Conservation (phyloP, 2,329 filamentous ascomycete species). For the Chaetomium olivaceum region DNA sequence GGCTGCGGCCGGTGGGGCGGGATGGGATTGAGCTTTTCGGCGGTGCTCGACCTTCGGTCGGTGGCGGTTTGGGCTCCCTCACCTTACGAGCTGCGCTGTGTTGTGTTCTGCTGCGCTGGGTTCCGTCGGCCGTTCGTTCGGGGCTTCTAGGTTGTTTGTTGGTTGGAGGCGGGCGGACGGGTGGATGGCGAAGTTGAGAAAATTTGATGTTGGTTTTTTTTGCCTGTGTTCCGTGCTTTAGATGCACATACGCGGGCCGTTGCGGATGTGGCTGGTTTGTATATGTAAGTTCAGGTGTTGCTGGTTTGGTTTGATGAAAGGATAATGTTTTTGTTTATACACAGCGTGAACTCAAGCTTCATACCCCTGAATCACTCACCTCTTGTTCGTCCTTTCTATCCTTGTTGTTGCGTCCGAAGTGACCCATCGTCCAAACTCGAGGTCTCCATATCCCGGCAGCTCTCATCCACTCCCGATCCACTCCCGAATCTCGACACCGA, state of each 20-base stretch:
- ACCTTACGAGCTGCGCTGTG: neutral
- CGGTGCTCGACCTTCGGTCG: neutral
- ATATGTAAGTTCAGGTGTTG: neutral
- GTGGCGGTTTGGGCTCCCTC: neutral
- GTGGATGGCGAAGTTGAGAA: neutral
- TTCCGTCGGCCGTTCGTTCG: neutral
- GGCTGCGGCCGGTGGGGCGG: slow-evolving; percentile 10
- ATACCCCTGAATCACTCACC: slow-evolving; percentile 1
- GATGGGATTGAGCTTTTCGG: neutral
- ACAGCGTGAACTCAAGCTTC: neutral
- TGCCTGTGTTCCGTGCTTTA: neutral
- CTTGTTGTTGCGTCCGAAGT: neutral
- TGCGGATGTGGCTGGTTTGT: neutral
- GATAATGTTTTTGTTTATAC: neutral
- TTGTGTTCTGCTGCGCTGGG: neutral
- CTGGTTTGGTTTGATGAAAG: neutral
- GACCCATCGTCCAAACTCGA: neutral
- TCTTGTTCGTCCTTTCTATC: neutral
- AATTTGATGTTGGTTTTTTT: neutral
- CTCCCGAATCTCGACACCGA: neutral
- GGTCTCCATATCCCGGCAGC: neutral
- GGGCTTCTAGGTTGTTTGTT: neutral
- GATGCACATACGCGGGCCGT: neutral
- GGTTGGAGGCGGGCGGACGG: neutral
- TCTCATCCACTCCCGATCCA: neutral